Evolutionary conservation across 1,284 basidiomycete species (phyloP).

Genomic region (Coniophora puteana): DNA sequence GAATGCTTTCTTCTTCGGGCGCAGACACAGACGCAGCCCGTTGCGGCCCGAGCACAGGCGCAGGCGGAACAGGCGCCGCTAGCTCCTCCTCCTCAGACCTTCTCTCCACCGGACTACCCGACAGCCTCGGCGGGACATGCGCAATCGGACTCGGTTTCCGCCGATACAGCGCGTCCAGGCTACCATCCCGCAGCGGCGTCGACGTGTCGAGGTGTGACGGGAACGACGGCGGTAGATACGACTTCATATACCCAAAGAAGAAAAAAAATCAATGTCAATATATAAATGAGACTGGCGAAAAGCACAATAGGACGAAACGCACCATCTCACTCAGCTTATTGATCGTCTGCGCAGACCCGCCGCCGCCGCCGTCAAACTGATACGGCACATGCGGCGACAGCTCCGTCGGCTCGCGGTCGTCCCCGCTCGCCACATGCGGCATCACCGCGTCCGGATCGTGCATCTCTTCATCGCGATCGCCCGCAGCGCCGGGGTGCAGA

Average conservation of each 20-base stretch:
- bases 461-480: constrained; percentile 1
- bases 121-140: constrained; percentile 14
- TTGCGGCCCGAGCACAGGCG: no score
- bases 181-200: constrained; percentile 18
- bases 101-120: no score
- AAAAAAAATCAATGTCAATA: no score
- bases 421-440: neutral
- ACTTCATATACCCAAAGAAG: constrained; percentile 13
- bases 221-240: constrained; percentile 28
- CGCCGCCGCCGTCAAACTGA: constrained; percentile 5
- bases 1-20: no score
- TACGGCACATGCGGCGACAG: constrained; percentile 1
- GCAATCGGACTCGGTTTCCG: constrained; percentile 26
- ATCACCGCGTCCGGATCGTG: constrained; percentile 3
- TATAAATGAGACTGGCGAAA: constrained; percentile 9
- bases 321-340: constrained; percentile 26
- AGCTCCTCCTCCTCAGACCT: no score
- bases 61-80: no score
- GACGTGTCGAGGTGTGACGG: constrained; percentile 25
- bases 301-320: constrained; percentile 11
- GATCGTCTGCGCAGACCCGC: constrained; percentile 17
- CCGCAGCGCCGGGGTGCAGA: constrained; percentile 2
- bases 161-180: constrained; percentile 12
- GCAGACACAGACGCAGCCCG: no score
- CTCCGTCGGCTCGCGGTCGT: neutral